Percentiles rank a stretch among this genome's conserved stretches.
These are phyloP conservation scores for Paraconiothyrium brasiliense DNA, from an alignment of 2,329 filamentous ascomycete genomes.

Conservation along the genomic window DNA sequence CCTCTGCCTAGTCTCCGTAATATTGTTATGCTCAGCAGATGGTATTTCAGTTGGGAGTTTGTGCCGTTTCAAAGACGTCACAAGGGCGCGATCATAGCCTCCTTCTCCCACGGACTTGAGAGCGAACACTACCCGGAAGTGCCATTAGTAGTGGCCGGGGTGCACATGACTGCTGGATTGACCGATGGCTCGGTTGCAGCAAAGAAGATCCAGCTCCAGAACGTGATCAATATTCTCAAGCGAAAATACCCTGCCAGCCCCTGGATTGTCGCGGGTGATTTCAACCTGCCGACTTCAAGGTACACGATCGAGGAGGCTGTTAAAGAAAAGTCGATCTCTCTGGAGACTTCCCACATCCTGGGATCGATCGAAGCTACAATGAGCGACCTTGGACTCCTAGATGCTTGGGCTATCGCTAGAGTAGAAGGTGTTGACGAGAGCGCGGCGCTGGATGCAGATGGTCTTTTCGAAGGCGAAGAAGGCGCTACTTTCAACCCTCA, in stretches of 20 bases:
- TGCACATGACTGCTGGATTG: slow-evolving; percentile 70
- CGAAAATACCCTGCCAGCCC: slow-evolving; percentile 55
- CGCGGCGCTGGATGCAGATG: slow-evolving; percentile 34
- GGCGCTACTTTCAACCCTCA: slow-evolving; percentile 72
- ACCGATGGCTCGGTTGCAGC: slow-evolving; percentile 66
- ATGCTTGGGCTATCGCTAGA: slow-evolving; percentile 62
- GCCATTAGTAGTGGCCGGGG: slow-evolving; percentile 63
- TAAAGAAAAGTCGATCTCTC: slow-evolving; percentile 63
- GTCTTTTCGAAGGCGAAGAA: slow-evolving; percentile 66
- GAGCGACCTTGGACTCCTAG: slow-evolving; percentile 58
- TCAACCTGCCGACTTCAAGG: slow-evolving; percentile 70
- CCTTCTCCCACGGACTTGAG: slow-evolving; percentile 50
- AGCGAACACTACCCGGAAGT: slow-evolving; percentile 34
- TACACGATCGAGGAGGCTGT: slow-evolving; percentile 64
- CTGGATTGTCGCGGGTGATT: slow-evolving; percentile 70
- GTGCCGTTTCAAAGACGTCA: slow-evolving; percentile 65
- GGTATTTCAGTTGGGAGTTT: slow-evolving; percentile 65
- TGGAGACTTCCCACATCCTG: slow-evolving; percentile 57
- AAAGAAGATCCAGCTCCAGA: slow-evolving; percentile 66
- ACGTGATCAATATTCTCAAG: slow-evolving; percentile 59
- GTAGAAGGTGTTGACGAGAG: slow-evolving; percentile 55
- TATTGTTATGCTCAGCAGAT: slow-evolving; percentile 67
- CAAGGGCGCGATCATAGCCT: slow-evolving; percentile 65
- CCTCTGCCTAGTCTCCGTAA: slow-evolving; percentile 70
- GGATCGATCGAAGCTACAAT: slow-evolving; percentile 59